Percentiles rank a stretch among this genome's conserved stretches.
phyloP scores from a whole-genome alignment of 139 green algal species.

The Chlamydomonas incerta region DNA sequence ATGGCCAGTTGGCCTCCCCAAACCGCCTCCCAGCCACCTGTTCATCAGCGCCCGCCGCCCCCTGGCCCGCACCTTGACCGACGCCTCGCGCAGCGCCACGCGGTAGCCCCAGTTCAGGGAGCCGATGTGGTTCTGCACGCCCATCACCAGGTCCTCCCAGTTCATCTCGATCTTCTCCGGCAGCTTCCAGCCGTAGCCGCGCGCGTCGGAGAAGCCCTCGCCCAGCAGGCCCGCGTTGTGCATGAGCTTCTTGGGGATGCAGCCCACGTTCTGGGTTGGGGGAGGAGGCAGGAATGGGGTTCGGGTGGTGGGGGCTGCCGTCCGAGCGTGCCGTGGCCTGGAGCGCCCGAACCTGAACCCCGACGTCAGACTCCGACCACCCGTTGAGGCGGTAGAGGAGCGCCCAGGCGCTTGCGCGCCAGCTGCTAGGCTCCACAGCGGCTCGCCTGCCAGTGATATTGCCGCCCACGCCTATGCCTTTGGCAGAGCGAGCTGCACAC shows the following conservation, averaged over 20 bases:
- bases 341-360: no score
- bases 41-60: background rate
- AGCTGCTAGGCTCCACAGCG: no score
- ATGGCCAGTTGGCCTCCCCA: no score
- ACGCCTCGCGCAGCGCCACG: conserved; percentile 71
- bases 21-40: background rate
- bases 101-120: conserved; percentile 87
- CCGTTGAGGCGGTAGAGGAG: no score
- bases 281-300: no score
- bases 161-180: background rate
- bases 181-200: conserved; percentile 23
- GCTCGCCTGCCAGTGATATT: no score
- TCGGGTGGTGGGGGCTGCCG: no score
- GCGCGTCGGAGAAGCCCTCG: conserved; percentile 68
- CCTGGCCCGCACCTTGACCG: conserved; percentile 41
- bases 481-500: no score
- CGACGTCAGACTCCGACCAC: no score
- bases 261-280: conserved; percentile 94
- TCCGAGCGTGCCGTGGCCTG: no score
- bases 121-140: conserved; percentile 45
- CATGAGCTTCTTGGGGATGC: conserved; percentile 94
- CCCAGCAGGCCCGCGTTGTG: conserved; percentile 15
- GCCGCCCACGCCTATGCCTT: no score
- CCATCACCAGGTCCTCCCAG: conserved; percentile 83
- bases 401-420: no score